A percentile compares a stretch with the other conserved stretches of the same genome.
These are phyloP conservation scores for Pinguiococcus pyrenoidosus DNA, from an alignment of 108 stramenopile species.

Conservation along the genomic window DNA sequence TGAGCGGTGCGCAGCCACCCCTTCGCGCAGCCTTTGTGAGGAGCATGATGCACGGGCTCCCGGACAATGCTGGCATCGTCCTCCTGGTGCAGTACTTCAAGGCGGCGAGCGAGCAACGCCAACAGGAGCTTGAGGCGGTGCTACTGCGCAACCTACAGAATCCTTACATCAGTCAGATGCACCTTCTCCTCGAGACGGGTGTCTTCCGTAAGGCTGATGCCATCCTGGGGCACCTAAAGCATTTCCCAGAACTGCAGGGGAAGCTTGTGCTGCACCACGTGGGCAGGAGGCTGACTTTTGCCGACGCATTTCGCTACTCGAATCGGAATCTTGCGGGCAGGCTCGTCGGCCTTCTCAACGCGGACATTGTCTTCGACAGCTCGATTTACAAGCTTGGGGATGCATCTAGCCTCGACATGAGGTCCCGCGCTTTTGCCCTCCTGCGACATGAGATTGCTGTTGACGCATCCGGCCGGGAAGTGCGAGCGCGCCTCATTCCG, in stretches of 20 bases:
- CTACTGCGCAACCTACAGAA: too few species aligned
- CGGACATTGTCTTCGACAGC: conserved; percentile 16
- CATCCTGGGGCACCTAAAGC: too few species aligned
- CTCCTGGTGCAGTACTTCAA: too few species aligned
- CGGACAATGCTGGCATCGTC: too few species aligned
- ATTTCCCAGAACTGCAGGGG: too few species aligned
- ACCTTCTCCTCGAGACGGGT: neutral
- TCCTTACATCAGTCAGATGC: too few species aligned
- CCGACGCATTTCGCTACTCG: conserved; percentile 1
- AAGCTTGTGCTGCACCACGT: neutral
- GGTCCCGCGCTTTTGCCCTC: conserved; percentile 1
- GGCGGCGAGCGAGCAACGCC: too few species aligned
- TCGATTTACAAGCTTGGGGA: neutral
- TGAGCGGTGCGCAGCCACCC: too few species aligned
- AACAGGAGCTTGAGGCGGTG: too few species aligned
- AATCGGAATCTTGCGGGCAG: neutral
- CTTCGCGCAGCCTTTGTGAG: too few species aligned
- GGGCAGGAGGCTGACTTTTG: neutral
- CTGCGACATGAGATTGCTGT: conserved; percentile 1
- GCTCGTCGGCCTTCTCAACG: conserved; percentile 4
- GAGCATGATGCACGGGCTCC: too few species aligned
- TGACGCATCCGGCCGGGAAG: neutral
- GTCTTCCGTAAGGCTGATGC: too few species aligned
- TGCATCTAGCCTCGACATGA: neutral
- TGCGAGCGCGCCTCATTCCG: neutral